A percentile compares a stretch with the other conserved stretches of the same genome.
These are phyloP conservation scores for Diddensiella santjacobensis DNA, from an alignment of 805 yeast species.

Conservation along the genomic window DNA sequence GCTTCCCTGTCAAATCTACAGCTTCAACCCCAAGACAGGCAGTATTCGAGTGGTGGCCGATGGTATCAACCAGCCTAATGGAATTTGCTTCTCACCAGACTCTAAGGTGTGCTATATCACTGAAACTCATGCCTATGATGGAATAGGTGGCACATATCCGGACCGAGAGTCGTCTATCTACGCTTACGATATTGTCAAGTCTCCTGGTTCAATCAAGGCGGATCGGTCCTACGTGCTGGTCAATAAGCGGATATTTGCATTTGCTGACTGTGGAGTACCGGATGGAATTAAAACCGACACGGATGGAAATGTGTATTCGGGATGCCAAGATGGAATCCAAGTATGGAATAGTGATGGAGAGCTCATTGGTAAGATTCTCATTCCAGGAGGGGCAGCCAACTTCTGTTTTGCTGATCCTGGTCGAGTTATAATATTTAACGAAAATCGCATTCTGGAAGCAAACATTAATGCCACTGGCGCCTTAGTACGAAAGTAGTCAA, in stretches of 20 bases:
- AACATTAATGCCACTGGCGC: conserved; percentile 21
- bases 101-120: conserved; percentile 48
- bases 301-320: conserved; percentile 29
- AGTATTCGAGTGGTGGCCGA: conserved; percentile 36
- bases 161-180: conserved; percentile 26
- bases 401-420: conserved; percentile 29
- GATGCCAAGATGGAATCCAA: conserved; percentile 30
- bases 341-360: conserved; percentile 29
- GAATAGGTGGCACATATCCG: conserved; percentile 17
- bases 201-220: conserved; percentile 8
- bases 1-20: conserved; percentile 38
- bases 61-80: conserved; percentile 61
- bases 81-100: conserved; percentile 52
- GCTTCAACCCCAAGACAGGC: conserved; percentile 36
- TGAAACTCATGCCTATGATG: conserved; percentile 33
- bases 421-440: conserved; percentile 24
- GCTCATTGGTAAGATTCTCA: conserved; percentile 26
- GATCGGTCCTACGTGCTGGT: conserved; percentile 18
- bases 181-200: conserved; percentile 25
- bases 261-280: conserved; percentile 27
- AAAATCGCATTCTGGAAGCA: conserved; percentile 22
- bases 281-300: conserved; percentile 31
- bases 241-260: conserved; percentile 29
- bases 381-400: conserved; percentile 29
- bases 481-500: neutral